Conservation (phyloP, 306 rosid species). For the Castanea mollissima region DNA sequence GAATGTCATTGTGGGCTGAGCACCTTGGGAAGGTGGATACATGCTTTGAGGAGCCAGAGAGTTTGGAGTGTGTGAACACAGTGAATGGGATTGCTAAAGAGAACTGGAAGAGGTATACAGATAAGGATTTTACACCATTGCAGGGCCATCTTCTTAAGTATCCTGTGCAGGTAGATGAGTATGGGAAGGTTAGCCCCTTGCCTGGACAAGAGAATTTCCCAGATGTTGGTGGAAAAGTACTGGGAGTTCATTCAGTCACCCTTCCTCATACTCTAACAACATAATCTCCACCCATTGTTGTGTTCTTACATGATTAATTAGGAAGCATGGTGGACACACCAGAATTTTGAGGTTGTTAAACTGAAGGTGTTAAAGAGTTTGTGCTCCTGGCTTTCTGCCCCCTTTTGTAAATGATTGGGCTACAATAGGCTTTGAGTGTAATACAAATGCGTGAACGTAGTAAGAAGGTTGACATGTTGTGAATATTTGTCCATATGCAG, state of each 20-base stretch:
- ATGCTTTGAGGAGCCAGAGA: slow-evolving; percentile 59
- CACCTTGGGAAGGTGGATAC: slow-evolving; percentile 62
- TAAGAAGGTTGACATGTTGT: background rate
- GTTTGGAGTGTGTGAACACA: slow-evolving; percentile 60
- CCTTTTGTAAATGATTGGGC: too few species aligned
- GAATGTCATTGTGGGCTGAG: slow-evolving; percentile 90
- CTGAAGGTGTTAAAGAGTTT: background rate
- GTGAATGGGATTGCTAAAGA: slow-evolving; percentile 62
- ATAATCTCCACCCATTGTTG: slow-evolving; percentile 22
- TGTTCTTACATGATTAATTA: slow-evolving; percentile 13
- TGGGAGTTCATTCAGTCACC: slow-evolving; percentile 49
- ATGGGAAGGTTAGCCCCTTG: slow-evolving; percentile 53
- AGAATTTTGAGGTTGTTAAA: background rate
- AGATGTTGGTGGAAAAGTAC: slow-evolving; percentile 78
- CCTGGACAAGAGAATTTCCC: slow-evolving; percentile 65
- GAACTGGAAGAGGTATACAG: slow-evolving; percentile 54
- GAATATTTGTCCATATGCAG: background rate
- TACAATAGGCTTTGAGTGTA: background rate
- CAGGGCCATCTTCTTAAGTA: slow-evolving; percentile 85
- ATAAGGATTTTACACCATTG: slow-evolving; percentile 43
- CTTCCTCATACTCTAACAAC: slow-evolving; percentile 78
- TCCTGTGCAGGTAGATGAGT: slow-evolving; percentile 60
- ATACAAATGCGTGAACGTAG: background rate
- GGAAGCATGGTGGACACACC: slow-evolving; percentile 1
- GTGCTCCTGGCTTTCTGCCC: background rate